phyloP scores from a whole-genome alignment of 192 early-diverging fungal genomes.

The Coemansia sp. region DNA sequence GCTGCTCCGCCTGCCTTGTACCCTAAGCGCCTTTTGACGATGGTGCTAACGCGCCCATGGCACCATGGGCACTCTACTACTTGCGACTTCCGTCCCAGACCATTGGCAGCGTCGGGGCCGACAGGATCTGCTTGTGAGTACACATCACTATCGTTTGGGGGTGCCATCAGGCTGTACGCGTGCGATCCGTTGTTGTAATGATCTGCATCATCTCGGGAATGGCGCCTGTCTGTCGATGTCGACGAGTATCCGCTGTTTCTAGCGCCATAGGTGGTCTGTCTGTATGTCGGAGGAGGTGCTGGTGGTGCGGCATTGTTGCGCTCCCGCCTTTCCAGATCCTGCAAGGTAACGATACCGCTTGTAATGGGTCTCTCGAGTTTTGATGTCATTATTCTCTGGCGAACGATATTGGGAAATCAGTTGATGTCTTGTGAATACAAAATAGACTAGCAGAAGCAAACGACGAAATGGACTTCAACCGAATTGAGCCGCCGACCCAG shows the following conservation, averaged over 20 bases:
- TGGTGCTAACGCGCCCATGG: slow-evolving; percentile 33
- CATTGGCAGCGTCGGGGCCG: slow-evolving; percentile 31
- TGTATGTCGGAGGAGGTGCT: background rate
- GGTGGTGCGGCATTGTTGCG: background rate
- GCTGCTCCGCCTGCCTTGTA: slow-evolving; percentile 45
- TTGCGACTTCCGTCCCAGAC: slow-evolving; percentile 34
- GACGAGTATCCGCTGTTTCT: background rate
- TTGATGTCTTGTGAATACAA: background rate
- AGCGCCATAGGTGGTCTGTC: background rate
- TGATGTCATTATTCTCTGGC: slow-evolving; percentile 19
- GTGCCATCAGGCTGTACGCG: slow-evolving; percentile 31
- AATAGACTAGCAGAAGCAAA: background rate
- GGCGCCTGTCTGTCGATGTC: background rate
- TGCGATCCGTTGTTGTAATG: slow-evolving; percentile 2
- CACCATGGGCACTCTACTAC: slow-evolving; percentile 54
- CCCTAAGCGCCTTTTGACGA: slow-evolving; percentile 27
- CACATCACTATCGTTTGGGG: slow-evolving; percentile 24
- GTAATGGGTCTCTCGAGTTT: slow-evolving; percentile 30
- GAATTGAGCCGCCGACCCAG: no score
- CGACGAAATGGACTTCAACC: background rate
- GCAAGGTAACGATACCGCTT: slow-evolving; percentile 5
- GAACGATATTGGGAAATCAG: background rate
- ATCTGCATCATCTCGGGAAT: background rate
- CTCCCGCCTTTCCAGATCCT: slow-evolving; percentile 8
- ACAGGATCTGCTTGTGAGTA: slow-evolving; percentile 29